Evolutionary conservation across 768 basidiomycete genomes (phyloP), one percentile per base, ranked within the genome.

Genomic region (Lactarius hengduanensis): DNA sequence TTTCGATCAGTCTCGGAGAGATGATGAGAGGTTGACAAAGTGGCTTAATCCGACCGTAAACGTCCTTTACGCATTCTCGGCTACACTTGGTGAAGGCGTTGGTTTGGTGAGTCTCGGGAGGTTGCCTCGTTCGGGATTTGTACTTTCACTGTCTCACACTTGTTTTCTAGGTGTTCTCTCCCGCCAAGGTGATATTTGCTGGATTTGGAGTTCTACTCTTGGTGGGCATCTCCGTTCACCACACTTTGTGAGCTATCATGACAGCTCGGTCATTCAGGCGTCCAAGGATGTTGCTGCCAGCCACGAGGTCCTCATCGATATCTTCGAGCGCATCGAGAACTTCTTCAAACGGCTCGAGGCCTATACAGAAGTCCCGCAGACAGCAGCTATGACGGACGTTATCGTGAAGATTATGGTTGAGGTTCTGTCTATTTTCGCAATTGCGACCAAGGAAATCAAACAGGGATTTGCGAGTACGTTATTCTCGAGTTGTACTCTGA

Each of bases 281-380:
- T 41, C 32, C 3, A 57, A 36, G 40, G 41, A 26, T 11, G 30
- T 45, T 18, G 4, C 15, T 15, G 55, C 30, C 6, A 45, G 55
- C n/a, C 30, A 26, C 43, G 32, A 18, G 2, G 22, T 20, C 8
- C 41, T 63, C 41, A 8, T 38, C 2, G 32, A 56, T 1, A 30
- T 63, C 16, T 63, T 63, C 30, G 55, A 26, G 1, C 55, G 34
- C 1, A 57, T 63, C 3, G 62, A 34, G 18, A 20, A 22, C 20
- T 57, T 57, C 11, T 43, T 63, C 32, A 43, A 28, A 26, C 62
- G 43, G 0, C 55, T 63, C 32, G 62, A 45, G 43, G 30, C 40
- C 1, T 63, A 63, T 26, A 45, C 22, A 5, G 54, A 22, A 3
- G 8, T 57, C 16, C 55, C 32, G 1, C n/a, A 8, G 16, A 63